Conservation (phyloP, 805 yeast genomes). For the Zygoascus ofunaensis region DNA sequence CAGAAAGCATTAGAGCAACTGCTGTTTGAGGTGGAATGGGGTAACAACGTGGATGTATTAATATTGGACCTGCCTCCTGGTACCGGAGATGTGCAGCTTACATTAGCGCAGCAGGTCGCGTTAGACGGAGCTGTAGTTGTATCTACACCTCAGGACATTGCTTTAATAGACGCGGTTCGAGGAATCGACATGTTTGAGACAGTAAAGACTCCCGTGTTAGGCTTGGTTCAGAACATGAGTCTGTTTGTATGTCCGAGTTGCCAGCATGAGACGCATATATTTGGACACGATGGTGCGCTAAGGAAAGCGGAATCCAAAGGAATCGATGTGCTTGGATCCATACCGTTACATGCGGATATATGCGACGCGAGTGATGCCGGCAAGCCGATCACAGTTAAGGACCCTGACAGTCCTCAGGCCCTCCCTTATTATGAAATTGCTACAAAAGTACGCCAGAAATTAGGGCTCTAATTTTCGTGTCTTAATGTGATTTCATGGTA, state of each 20-base stretch:
- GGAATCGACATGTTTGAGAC: slow-evolving; percentile 73
- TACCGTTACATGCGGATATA: slow-evolving; percentile 57
- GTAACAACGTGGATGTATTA: slow-evolving; percentile 46
- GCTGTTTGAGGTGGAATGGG: slow-evolving; percentile 77
- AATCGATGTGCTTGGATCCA: slow-evolving; percentile 49
- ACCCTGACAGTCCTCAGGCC: slow-evolving; percentile 31
- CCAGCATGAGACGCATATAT: slow-evolving; percentile 59
- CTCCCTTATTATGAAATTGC: slow-evolving; percentile 45
- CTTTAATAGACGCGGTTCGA: slow-evolving; percentile 67
- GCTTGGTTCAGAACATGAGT: slow-evolving; percentile 80
- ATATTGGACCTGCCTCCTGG: slow-evolving; percentile 88
- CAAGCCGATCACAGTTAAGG: slow-evolving; percentile 46
- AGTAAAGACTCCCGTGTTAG: slow-evolving; percentile 61
- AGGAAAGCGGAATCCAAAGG: slow-evolving; percentile 38
- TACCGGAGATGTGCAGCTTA: slow-evolving; percentile 79
- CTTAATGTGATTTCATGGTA: not conserved
- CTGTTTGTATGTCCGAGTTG: slow-evolving; percentile 69
- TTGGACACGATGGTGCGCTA: slow-evolving; percentile 58
- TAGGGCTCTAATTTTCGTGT: slow-evolving; percentile 2
- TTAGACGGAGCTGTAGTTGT: slow-evolving; percentile 77
- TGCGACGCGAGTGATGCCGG: slow-evolving; percentile 58
- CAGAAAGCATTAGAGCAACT: slow-evolving; percentile 81
- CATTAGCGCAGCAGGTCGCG: slow-evolving; percentile 68
- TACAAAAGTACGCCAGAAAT: slow-evolving; percentile 23
- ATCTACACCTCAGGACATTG: slow-evolving; percentile 81